Percentiles rank a stretch among this genome's conserved stretches.
These are phyloP conservation scores for Neurospora pannonica DNA, from an alignment of 495 filamentous ascomycete species.

Conservation along the genomic window DNA sequence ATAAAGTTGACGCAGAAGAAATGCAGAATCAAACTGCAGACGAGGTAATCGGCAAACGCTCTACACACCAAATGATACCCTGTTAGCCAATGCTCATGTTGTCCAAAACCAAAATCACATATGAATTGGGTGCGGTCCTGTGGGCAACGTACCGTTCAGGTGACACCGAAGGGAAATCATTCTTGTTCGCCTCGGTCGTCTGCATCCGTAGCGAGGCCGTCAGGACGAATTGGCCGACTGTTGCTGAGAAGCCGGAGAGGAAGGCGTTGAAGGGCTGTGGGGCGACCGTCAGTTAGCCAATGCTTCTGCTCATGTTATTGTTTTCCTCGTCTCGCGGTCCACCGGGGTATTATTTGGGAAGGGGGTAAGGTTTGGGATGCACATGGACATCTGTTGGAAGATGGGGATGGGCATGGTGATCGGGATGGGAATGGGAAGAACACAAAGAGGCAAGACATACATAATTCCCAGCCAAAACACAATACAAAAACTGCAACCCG, in stretches of 20 bases:
- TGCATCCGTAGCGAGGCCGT: constrained; percentile 77
- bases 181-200: constrained; percentile 67
- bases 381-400: too few species aligned
- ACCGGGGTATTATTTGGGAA: too few species aligned
- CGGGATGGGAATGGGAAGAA: too few species aligned
- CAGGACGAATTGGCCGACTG: constrained; percentile 94
- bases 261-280: constrained; percentile 99
- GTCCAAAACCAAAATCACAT: too few species aligned
- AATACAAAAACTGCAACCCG: constrained; percentile 87
- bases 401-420: too few species aligned
- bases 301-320: too few species aligned
- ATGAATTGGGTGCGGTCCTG: too few species aligned
- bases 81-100: too few species aligned
- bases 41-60: constrained; percentile 94
- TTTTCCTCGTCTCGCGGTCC: too few species aligned
- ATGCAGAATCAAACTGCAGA: constrained; percentile 89
- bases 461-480: constrained; percentile 86
- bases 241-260: constrained; percentile 85
- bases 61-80: constrained; percentile 30
- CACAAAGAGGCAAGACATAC: too few species aligned
- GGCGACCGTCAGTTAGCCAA: neutral
- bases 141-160: constrained; percentile 48
- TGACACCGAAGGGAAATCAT: constrained; percentile 58
- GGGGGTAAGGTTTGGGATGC: too few species aligned
- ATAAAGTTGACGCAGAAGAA: constrained; percentile 99